Evolutionary conservation across 2,329 filamentous ascomycete genomes (phyloP).

Genomic region (Fusarium mexicanum): DNA sequence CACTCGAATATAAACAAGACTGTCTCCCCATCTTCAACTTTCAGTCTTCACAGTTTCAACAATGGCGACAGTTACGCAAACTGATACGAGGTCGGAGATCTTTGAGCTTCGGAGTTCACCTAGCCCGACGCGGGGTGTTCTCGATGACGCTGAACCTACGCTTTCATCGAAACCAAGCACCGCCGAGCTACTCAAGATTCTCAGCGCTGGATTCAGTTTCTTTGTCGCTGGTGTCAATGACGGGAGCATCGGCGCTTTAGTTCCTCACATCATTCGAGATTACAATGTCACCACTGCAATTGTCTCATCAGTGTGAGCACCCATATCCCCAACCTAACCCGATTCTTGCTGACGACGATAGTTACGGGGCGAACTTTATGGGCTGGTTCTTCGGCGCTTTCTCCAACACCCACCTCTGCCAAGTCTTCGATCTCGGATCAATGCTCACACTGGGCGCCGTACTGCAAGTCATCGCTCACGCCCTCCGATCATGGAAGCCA

Average conservation of each 20-base stretch:
- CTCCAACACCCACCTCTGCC: slow-evolving; percentile 63
- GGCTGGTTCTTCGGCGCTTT: slow-evolving; percentile 69
- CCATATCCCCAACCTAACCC: rapidly evolving
- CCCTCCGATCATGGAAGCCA: slow-evolving; percentile 64
- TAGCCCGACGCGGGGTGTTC: rapidly evolving
- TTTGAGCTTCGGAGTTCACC: not conserved
- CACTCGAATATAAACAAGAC: not conserved
- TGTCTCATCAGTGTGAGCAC: slow-evolving; percentile 59
- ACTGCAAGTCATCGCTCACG: slow-evolving; percentile 64
- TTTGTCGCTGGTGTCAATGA: slow-evolving; percentile 74
- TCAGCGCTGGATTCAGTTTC: slow-evolving; percentile 68
- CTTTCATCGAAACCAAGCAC: not conserved
- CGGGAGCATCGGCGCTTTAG: slow-evolving; percentile 69
- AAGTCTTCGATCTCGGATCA: slow-evolving; percentile 63
- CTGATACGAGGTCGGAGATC: not conserved
- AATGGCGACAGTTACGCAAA: slow-evolving; percentile 25
- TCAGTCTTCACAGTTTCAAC: rapidly evolving
- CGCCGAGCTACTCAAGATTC: slow-evolving; percentile 54
- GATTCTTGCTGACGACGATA: slow-evolving; percentile 15
- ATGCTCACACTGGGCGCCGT: slow-evolving; percentile 65
- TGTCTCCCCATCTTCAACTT: not conserved
- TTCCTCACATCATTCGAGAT: slow-evolving; percentile 69
- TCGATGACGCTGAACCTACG: not conserved
- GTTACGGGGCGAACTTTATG: slow-evolving; percentile 65
- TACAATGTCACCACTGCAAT: slow-evolving; percentile 64